Base-by-base conservation (phyloP, 768 basidiomycete genomes). In the Trametes maxima region DNA sequence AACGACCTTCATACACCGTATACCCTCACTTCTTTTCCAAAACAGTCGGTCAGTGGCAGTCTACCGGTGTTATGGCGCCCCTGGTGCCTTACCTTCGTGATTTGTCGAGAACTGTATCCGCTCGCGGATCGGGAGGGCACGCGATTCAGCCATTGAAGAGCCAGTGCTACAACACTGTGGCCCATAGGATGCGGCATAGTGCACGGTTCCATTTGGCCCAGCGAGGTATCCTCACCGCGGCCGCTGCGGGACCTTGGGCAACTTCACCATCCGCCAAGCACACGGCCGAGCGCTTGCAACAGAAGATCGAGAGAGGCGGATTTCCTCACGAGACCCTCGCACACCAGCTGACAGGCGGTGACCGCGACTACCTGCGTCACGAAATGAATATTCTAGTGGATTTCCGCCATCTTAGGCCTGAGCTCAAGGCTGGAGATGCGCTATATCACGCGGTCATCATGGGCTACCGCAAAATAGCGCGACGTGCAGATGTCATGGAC, bases 11-110 rank as follows among this genome's bases (percentile, higher is more conserved):
- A 19, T 50, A 50, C 49, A 50, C 49, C 16, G 7, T 50, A 12
- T 50, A 50, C 33, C 49, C 49, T 36, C 49, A 50, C 49, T 50
- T 50, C 33, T 50, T 17, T 35, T 35, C 33, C 49, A 50, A 50
- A 25, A 50, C n/a, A n/a, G n/a, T n/a, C n/a, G n/a, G n/a, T n/a
- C n/a, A n/a, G n/a, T n/a, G n/a, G n/a, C n/a, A n/a, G 19, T 10
- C 28, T 16, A 36, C 28, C 49, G 49, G 49, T 35, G 49, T 50
- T 35, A 50, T 50, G 33, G 17, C 35, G 12, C 17, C 49, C 33
- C 11, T 50, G 35, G 7, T 50, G 33, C 49, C 49, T 8, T 36
- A 35, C 49, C 13, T 50, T n/a, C 49, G 49, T 35, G 17, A 6
- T 3, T 35, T 50, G 3, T 35, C 14, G 2, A 13, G 11, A 28